phyloP scores from a whole-genome alignment of 768 basidiomycete species.

The Pleurotus sapidus region DNA sequence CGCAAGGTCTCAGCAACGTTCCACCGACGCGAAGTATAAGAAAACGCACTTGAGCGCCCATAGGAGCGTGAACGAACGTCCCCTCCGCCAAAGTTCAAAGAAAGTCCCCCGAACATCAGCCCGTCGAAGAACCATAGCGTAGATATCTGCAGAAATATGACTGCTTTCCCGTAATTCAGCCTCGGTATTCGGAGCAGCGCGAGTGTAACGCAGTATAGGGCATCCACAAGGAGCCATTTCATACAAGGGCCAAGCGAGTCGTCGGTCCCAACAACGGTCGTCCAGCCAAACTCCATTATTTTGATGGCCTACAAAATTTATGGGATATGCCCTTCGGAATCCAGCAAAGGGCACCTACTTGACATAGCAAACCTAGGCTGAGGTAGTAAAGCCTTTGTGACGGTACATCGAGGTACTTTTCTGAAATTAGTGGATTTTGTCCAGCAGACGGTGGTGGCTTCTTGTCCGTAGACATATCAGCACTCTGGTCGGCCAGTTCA shows the following conservation, averaged over 20 bases:
- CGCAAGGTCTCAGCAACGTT: neutral
- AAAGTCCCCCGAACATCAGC: conserved; percentile 69
- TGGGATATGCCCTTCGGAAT: neutral
- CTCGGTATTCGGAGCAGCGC: conserved; percentile 71
- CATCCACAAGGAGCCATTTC: conserved; percentile 77
- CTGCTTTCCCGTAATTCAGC: conserved; percentile 61
- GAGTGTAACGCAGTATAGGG: conserved; percentile 54
- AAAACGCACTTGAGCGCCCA: conserved; percentile 28
- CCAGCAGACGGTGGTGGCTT: conserved; percentile 5
- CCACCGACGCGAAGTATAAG: neutral
- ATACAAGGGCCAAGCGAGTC: conserved; percentile 37
- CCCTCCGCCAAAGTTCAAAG: conserved; percentile 40
- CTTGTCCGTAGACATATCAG: conserved; percentile 16
- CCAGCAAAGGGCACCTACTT: conserved; percentile 42
- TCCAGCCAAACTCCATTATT: conserved; percentile 63
- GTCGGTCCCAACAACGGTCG: conserved; percentile 44
- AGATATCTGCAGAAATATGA: conserved; percentile 60
- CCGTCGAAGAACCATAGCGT: conserved; percentile 64
- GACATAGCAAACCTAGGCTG: conserved; percentile 71
- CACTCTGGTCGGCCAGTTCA: neutral
- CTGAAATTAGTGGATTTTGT: conserved; percentile 58
- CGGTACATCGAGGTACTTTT: conserved; percentile 70
- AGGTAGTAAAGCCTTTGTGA: conserved; percentile 79
- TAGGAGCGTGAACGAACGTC: conserved; percentile 13
- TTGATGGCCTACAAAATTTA: conserved; percentile 60